These are phyloP conservation scores for Microcyclosporella mali DNA, from an alignment of 2,329 filamentous ascomycete genomes.

Conservation along the genomic window DNA sequence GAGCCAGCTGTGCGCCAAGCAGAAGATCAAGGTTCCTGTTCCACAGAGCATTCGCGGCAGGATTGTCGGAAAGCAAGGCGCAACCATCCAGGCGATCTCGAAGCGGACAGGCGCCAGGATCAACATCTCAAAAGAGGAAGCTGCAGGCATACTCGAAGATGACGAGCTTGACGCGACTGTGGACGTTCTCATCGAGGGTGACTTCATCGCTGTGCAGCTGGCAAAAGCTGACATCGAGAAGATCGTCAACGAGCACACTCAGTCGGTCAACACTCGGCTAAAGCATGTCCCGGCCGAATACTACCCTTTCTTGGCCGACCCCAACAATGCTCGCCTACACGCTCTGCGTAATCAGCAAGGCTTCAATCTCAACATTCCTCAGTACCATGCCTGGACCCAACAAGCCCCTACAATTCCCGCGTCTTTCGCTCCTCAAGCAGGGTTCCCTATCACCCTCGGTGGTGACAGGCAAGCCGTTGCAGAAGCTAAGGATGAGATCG, in stretches of 20 bases:
- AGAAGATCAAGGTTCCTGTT: conserved; percentile 68
- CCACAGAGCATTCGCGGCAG: conserved; percentile 77
- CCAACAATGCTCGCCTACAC: conserved; percentile 61
- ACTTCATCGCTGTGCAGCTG: conserved; percentile 77
- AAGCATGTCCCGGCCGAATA: conserved; percentile 83
- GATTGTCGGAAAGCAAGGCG: conserved; percentile 88
- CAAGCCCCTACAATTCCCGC: conserved; percentile 60
- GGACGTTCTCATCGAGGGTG: conserved; percentile 83
- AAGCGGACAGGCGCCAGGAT: conserved; percentile 85
- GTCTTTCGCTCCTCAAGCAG: conserved; percentile 63
- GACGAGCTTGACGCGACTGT: conserved; percentile 75
- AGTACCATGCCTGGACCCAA: conserved; percentile 66
- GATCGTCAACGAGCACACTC: conserved; percentile 80
- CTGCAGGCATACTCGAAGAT: conserved; percentile 49
- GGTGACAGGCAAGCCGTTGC: conserved; percentile 81
- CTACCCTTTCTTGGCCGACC: conserved; percentile 89
- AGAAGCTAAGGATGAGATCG: conserved; percentile 71
- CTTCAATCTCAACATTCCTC: conserved; percentile 74
- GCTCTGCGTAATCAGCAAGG: conserved; percentile 67
- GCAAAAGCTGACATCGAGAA: conserved; percentile 77
- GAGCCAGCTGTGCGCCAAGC: conserved; percentile 77
- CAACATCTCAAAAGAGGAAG: conserved; percentile 77
- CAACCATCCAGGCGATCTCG: conserved; percentile 83
- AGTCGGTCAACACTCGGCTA: conserved; percentile 73
- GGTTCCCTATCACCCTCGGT: conserved; percentile 75